Conservation (phyloP, 2,329 filamentous ascomycete genomes). For the Aspergillus sp. region DNA sequence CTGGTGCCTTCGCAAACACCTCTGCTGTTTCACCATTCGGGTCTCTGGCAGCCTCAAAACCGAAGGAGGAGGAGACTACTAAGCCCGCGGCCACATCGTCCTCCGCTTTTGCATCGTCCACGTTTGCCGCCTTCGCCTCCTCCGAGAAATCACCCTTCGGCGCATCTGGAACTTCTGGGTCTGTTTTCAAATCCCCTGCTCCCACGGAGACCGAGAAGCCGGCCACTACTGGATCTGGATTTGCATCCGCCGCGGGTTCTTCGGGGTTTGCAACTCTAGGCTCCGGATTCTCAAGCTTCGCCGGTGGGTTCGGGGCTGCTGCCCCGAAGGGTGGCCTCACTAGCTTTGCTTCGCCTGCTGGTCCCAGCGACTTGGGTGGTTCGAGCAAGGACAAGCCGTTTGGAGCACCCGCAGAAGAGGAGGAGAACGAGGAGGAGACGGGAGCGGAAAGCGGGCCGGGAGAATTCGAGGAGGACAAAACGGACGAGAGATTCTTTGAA, state of each 20-base stretch:
- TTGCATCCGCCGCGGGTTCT: conserved; percentile 28
- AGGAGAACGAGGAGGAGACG: conserved; percentile 51
- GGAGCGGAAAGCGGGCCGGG: conserved; percentile 45
- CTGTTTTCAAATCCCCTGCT: conserved; percentile 37
- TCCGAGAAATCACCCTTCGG: conserved; percentile 64
- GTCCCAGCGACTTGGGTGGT: conserved; percentile 42
- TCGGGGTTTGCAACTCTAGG: conserved; percentile 40
- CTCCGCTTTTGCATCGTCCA: conserved; percentile 66
- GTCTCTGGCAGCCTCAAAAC: conserved; percentile 28
- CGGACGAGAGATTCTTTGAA: conserved; percentile 48
- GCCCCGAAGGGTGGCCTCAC: conserved; percentile 50
- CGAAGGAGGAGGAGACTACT: conserved; percentile 19
- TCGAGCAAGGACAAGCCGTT: conserved; percentile 60
- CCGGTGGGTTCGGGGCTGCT: conserved; percentile 50
- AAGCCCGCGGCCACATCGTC: conserved; percentile 48
- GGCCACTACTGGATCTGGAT: conserved; percentile 29
- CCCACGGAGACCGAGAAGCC: conserved; percentile 20
- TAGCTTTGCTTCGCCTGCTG: conserved; percentile 67
- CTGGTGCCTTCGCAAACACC: conserved; percentile 43
- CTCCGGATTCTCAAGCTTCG: conserved; percentile 35
- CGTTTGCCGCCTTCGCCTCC: conserved; percentile 64
- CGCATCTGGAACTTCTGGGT: conserved; percentile 48
- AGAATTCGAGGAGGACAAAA: conserved; percentile 49
- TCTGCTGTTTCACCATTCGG: conserved; percentile 44
- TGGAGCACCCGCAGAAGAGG: conserved; percentile 63